Percentiles rank a stretch among this genome's conserved stretches.
Conservation (phyloP, 2,329 filamentous ascomycete genomes). For the Fusarium pininemorale region DNA sequence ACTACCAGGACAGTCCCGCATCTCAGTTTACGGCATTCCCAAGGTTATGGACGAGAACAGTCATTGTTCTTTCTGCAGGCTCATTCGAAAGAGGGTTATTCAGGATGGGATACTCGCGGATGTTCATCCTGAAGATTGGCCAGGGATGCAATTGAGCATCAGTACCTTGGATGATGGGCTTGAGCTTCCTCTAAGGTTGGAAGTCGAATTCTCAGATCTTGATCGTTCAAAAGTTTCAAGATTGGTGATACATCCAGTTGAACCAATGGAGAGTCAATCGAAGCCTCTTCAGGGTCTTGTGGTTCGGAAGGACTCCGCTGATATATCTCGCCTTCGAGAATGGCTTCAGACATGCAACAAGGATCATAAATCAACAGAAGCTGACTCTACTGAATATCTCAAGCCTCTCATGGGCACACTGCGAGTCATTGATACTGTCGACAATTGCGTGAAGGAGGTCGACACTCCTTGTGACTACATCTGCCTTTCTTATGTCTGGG, state of each 20-base stretch:
- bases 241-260: neutral
- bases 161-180: neutral
- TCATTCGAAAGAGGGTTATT: neutral
- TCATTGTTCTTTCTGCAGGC: neutral
- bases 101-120: neutral
- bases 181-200: neutral
- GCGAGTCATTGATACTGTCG: neutral
- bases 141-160: neutral
- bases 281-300: neutral
- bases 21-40: neutral
- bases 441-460: neutral
- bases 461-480: slow-evolving; percentile 2
- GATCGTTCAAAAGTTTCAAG: neutral
- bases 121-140: neutral
- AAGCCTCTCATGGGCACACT: neutral
- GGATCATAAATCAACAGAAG: neutral
- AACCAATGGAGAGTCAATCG: neutral
- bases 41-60: neutral
- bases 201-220: slow-evolving; percentile 2
- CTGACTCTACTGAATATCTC: neutral
- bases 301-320: neutral
- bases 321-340: neutral
- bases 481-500: slow-evolving; percentile 23
- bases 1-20: slow-evolving; percentile 4
- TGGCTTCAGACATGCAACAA: slow-evolving; percentile 1